Evolutionary conservation across 441 rosid genomes (phyloP).

Genomic region (Arabidopsis lyrata): DNA sequence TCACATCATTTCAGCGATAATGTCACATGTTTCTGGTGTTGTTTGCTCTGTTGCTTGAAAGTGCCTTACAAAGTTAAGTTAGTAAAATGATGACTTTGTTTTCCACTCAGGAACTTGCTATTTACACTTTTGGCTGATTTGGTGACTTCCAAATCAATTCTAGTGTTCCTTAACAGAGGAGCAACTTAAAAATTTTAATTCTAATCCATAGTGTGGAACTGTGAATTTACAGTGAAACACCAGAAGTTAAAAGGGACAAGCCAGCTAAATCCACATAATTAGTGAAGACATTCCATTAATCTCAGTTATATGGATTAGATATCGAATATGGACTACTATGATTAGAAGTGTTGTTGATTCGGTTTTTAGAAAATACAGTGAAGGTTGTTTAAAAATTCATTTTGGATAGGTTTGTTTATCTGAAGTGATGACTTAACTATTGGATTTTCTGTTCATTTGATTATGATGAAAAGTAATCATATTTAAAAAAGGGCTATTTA

Average conservation of each 20-base stretch:
- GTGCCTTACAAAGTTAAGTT: background rate
- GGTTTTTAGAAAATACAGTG: too few species aligned
- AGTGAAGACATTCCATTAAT: background rate
- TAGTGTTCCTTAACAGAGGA: constrained; percentile 62
- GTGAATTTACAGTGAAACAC: constrained; percentile 47
- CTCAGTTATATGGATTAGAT: background rate
- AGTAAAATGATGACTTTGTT: constrained; percentile 44
- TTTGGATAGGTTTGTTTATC: too few species aligned
- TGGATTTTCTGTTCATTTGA: too few species aligned
- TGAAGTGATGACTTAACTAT: too few species aligned
- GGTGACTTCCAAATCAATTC: constrained; percentile 40
- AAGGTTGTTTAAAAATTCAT: too few species aligned
- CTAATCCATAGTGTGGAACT: constrained; percentile 34
- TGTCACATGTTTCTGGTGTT: constrained; percentile 1
- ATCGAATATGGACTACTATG: too few species aligned
- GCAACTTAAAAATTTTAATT: constrained; percentile 39
- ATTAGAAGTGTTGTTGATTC: background rate
- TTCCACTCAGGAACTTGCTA: constrained; percentile 14
- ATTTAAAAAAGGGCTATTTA: too few species aligned
- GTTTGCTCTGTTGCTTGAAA: constrained; percentile 8
- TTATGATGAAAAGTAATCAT: too few species aligned
- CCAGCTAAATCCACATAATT: constrained; percentile 26
- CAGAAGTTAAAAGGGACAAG: constrained; percentile 49
- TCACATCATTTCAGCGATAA: background rate
- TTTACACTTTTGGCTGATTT: constrained; percentile 22